Percentiles rank a stretch among this genome's conserved stretches.
Evolutionary conservation across 2,329 filamentous ascomycete genomes (phyloP).

Genomic region (Cladophialophora yegresii): DNA sequence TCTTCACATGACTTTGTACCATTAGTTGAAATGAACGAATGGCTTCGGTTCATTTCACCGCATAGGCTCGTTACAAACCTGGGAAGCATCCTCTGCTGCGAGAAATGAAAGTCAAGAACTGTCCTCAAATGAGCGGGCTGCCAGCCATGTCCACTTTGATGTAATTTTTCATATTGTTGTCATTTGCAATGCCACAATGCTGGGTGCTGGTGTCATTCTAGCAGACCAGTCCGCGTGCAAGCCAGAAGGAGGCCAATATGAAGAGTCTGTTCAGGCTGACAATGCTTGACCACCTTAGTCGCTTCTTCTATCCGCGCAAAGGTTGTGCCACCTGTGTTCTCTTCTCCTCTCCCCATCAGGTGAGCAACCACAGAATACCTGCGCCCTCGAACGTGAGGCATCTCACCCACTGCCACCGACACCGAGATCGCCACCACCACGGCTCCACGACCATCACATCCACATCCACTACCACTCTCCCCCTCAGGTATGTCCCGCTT

Average conservation of each 20-base stretch:
- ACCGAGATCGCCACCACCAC: slow-evolving; percentile 13
- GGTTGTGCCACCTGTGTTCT: background rate
- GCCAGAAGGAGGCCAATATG: background rate
- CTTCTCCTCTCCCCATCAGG: background rate
- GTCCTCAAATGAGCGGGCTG: background rate
- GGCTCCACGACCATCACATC: slow-evolving; percentile 23
- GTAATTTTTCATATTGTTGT: background rate
- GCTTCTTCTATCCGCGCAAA: background rate
- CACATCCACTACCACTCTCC: slow-evolving; percentile 19
- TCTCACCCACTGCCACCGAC: background rate
- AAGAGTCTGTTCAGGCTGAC: background rate
- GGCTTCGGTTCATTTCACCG: background rate
- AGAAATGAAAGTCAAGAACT: background rate
- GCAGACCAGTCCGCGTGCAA: background rate
- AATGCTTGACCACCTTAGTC: background rate
- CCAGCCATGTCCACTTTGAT: background rate
- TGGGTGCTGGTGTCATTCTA: background rate
- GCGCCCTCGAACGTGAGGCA: background rate
- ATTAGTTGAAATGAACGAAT: background rate
- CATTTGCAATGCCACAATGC: background rate
- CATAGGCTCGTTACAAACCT: background rate
- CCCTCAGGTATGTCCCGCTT: slow-evolving; percentile 44
- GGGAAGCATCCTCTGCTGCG: background rate
- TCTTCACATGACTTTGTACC: background rate
- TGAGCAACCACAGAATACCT: background rate